Evolutionary conservation across 257 asterid species (phyloP).

Genomic region (Fraxinus americana): DNA sequence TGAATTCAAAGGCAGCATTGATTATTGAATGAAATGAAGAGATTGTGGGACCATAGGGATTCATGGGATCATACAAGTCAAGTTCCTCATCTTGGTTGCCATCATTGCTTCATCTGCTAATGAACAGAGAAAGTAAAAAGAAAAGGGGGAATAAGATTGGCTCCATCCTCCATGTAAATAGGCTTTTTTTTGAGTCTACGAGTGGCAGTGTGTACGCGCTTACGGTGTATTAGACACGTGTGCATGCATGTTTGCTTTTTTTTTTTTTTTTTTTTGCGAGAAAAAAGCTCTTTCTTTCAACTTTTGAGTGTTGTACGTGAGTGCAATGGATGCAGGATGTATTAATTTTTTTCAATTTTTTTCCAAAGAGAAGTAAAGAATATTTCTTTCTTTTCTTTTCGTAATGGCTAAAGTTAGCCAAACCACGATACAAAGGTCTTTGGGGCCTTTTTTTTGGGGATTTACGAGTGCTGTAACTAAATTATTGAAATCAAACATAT

Average conservation of each 20-base stretch:
- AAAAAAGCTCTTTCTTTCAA: constrained; percentile 37
- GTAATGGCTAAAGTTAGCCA: constrained; percentile 57
- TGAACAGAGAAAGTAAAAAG: background rate
- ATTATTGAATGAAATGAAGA: constrained; percentile 32
- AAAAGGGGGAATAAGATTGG: constrained; percentile 15
- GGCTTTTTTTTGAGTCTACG: constrained; percentile 20
- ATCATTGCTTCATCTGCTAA: constrained; percentile 27
- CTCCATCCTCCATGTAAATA: constrained; percentile 20
- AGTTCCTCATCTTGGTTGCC: constrained; percentile 34
- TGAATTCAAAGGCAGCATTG: constrained; percentile 56
- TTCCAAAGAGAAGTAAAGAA: background rate
- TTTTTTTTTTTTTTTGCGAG: constrained; percentile 49
- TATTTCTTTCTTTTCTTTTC: constrained; percentile 28
- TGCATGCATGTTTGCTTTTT: constrained; percentile 52
- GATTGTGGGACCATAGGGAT: constrained; percentile 43
- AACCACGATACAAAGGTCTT: constrained; percentile 70
- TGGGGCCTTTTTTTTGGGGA: constrained; percentile 70
- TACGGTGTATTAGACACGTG: constrained; percentile 40
- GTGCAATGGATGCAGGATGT: constrained; percentile 47
- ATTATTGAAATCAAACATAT: constrained; percentile 27
- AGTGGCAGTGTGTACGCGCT: constrained; percentile 55
- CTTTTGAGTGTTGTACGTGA: constrained; percentile 21
- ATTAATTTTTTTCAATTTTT: constrained; percentile 12
- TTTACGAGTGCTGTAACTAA: constrained; percentile 54
- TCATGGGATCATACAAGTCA: constrained; percentile 30